Percentiles rank a stretch among this genome's conserved stretches.
Conservation (phyloP, 1,284 basidiomycete genomes). For the Mycena citricolor region DNA sequence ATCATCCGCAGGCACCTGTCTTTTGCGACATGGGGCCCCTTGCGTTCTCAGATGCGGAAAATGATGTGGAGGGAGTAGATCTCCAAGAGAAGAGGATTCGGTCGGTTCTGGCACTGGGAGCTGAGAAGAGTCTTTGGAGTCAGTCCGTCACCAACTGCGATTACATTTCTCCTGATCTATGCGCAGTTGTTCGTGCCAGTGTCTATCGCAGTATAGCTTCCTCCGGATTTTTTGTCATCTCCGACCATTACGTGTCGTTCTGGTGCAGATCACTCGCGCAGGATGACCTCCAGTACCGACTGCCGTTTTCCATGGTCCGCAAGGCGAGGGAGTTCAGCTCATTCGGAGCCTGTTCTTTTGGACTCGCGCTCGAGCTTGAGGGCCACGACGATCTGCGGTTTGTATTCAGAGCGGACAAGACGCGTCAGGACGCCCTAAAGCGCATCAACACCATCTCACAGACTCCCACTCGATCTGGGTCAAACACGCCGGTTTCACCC, state of each 20-base stretch:
- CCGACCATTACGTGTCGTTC: conserved; percentile 44
- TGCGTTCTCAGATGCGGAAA: conserved; percentile 34
- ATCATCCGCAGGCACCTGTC: conserved; percentile 27
- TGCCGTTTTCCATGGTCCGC: conserved; percentile 45
- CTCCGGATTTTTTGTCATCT: conserved; percentile 46
- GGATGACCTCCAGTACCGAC: conserved; percentile 49
- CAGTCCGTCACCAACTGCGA: no score
- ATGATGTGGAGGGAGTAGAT: conserved; percentile 20
- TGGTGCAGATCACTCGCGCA: conserved; percentile 48
- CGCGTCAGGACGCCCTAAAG: conserved; percentile 47
- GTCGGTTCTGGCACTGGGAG: conserved; percentile 34
- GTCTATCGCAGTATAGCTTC: conserved; percentile 37
- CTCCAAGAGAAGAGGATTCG: conserved; percentile 36
- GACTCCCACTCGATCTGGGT: no score
- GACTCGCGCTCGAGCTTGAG: conserved; percentile 48
- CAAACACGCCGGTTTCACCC: no score
- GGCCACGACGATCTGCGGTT: conserved; percentile 52
- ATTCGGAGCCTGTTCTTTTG: conserved; percentile 39
- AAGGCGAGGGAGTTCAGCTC: conserved; percentile 37
- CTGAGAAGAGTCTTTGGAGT: conserved; percentile 45
- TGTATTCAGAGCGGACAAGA: conserved; percentile 44
- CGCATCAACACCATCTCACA: conserved; percentile 34
- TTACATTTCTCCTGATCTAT: conserved; percentile 4
- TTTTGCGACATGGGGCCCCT: conserved; percentile 47
- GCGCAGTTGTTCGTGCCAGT: conserved; percentile 39